These are phyloP conservation scores for Linaria vulgaris DNA, from an alignment of 257 asterid species.

Conservation along the genomic window DNA sequence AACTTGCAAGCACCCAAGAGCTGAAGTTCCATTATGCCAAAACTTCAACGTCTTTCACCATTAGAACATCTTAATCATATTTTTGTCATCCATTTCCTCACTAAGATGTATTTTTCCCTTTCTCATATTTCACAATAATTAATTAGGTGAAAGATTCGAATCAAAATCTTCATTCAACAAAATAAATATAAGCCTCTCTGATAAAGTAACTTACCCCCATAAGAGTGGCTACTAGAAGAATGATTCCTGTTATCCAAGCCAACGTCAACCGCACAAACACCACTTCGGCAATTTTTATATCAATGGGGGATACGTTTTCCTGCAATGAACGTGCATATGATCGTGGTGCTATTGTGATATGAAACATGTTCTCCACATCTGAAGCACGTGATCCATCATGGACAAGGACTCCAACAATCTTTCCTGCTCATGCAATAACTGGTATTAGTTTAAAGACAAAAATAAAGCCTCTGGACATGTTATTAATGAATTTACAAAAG, in stretches of 20 bases:
- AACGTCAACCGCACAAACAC: conserved; percentile 59
- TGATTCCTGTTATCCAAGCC: conserved; percentile 92
- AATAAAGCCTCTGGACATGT: neutral
- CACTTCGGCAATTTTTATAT: conserved; percentile 44
- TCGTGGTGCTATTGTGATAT: conserved; percentile 44
- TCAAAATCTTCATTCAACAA: neutral
- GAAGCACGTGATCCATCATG: conserved; percentile 36
- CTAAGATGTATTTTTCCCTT: no score
- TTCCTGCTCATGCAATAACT: conserved; percentile 49
- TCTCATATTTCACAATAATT: no score
- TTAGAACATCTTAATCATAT: no score
- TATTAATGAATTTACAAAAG: neutral
- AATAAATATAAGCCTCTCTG: neutral
- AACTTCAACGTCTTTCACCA: no score
- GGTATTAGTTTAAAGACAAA: conserved; percentile 16
- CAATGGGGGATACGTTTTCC: conserved; percentile 42
- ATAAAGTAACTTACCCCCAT: conserved; percentile 63
- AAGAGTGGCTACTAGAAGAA: conserved; percentile 79
- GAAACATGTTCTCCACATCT: conserved; percentile 47
- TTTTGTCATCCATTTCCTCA: no score
- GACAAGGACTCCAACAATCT: conserved; percentile 76
- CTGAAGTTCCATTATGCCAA: no score
- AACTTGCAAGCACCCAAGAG: no score
- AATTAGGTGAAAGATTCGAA: no score
- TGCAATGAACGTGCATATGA: conserved; percentile 68